Evolutionary conservation across 2,329 filamentous ascomycete species (phyloP), one percentile per base, ranked within the genome.

Genomic region (Colletotrichum abscissum): DNA sequence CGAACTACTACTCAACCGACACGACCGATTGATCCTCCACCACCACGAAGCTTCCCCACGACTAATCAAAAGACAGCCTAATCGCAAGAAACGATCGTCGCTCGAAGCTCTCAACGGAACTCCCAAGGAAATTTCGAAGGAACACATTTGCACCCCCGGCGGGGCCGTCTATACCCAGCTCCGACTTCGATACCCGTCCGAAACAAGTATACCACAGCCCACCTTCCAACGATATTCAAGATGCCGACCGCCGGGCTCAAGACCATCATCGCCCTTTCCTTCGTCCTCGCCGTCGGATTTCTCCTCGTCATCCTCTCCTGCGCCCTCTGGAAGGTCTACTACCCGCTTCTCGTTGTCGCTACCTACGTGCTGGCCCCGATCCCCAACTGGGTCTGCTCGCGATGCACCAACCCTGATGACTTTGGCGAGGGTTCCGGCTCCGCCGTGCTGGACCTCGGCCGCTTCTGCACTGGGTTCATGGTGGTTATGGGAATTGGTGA

Each of bases 221-320:
- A 59, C 52, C 19, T 16, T 35, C 55, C 68, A 52, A 58, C 63
- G 28, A 35, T 77, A 74, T 74, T 76, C 85, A 88, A 79, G 76
- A 91, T 91, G 89, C 83, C 89, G 86, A 90, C 94, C 88, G 95
- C 97, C 79, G 97, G 97, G 82, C 92, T 99, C 81, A 98, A 98
- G 87, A 99, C 97, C 78, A 99, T 99, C 86, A 99, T 99, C 84
- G 95, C 94, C 76, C 94, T 99, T 78, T 98, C 97, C 82, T 99
- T 99, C 86, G 97, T 99, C 82, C 95, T 99, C 77, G 97, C 97
- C 78, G 97, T 99, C 80, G 97, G 97, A 79, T 99, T 99, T 87
- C 94, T 99, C 79, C 95, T 99, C 78, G 97, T 98, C 78, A 99
- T 99, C 84, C 94, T 99, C 79, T 98, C 95, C 76, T 97, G 95